Conservation (phyloP, 768 basidiomycete species). For the Tricholoma hemisulphureum region DNA sequence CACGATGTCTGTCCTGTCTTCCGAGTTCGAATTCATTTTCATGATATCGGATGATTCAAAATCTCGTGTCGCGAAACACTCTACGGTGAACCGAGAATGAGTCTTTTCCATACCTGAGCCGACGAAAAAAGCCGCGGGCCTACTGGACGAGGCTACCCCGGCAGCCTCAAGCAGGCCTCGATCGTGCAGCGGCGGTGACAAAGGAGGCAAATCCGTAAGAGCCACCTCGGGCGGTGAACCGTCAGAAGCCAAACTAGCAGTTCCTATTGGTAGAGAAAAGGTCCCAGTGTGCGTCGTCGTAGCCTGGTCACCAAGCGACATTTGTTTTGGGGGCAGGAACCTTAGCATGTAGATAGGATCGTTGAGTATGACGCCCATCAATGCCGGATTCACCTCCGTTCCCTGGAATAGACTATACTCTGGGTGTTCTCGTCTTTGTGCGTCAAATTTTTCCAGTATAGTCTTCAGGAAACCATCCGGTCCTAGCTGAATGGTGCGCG, state of each 20-base stretch:
- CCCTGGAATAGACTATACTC: not conserved
- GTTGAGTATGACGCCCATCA: not conserved
- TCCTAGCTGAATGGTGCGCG: not conserved
- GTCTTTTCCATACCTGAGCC: not conserved
- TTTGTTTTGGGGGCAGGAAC: not conserved
- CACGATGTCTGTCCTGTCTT: not conserved
- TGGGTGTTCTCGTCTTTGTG: not conserved
- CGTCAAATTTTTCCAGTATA: not conserved
- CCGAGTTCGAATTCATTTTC: too few species aligned
- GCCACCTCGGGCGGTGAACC: too few species aligned
- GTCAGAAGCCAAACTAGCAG: too few species aligned
- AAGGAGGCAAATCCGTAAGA: not conserved
- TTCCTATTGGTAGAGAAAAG: too few species aligned
- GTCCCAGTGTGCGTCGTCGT: too few species aligned
- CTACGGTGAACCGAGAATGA: not conserved
- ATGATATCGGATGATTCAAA: not conserved
- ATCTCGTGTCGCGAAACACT: too few species aligned
- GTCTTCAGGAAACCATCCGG: not conserved
- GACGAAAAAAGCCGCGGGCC: not conserved
- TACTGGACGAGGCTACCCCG: not conserved
- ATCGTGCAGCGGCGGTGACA: not conserved
- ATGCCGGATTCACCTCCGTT: not conserved
- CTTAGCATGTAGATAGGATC: not conserved
- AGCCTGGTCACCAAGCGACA: too few species aligned
- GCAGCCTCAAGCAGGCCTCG: too few species aligned